A percentile compares a stretch with the other conserved stretches of the same genome.
Evolutionary conservation across 2,329 filamentous ascomycete genomes (phyloP).

Genomic region (Davidsoniella eucalypti): DNA sequence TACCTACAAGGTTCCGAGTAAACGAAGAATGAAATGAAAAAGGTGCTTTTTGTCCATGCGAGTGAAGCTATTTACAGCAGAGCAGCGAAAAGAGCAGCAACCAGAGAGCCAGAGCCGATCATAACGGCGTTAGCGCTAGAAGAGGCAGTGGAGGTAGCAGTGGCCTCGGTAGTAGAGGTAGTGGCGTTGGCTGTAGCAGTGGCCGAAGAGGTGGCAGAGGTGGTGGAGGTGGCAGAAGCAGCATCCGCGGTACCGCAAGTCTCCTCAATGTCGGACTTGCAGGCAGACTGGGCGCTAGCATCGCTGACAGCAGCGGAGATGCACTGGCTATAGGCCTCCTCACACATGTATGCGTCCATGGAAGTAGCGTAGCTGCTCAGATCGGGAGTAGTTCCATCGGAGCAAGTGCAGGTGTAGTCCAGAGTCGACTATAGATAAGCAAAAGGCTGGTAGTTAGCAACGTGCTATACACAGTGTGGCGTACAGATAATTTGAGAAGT

Average conservation of each 20-base stretch:
- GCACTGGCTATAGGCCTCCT: conserved; percentile 31
- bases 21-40: not conserved
- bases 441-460: conserved; percentile 8
- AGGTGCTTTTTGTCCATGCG: not conserved
- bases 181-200: conserved; percentile 15
- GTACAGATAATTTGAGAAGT: not conserved
- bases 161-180: conserved; percentile 9
- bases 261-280: conserved; percentile 29
- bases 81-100: conserved; percentile 21
- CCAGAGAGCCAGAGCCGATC: conserved; percentile 21
- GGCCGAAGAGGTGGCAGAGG: conserved; percentile 16
- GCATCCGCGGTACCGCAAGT: conserved; percentile 29
- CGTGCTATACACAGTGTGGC: not conserved
- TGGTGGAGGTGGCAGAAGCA: conserved; percentile 14
- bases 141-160: conserved; percentile 14
- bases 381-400: conserved; percentile 28
- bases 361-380: conserved; percentile 38
- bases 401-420: conserved; percentile 32
- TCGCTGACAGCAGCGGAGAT: conserved; percentile 26
- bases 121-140: conserved; percentile 13
- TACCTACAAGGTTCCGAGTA: not conserved
- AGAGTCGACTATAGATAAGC: conserved; percentile 23
- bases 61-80: conserved; percentile 7
- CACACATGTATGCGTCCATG: conserved; percentile 36
- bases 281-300: conserved; percentile 28